Evolutionary conservation across 192 early-diverging fungal species (phyloP).

Genomic region (Backusella mclennaniae): DNA sequence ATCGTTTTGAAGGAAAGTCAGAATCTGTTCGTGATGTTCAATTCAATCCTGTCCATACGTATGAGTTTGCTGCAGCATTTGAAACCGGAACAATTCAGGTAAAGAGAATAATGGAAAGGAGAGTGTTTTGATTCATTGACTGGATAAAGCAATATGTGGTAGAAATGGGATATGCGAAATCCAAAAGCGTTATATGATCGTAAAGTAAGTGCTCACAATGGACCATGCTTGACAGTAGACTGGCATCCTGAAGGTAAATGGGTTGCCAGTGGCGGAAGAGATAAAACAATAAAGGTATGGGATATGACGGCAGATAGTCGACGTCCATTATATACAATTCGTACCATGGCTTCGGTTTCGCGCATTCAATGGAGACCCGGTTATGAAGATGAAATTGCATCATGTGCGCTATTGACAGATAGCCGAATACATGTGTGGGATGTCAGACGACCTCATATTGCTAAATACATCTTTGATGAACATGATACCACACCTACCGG

Average conservation of each 20-base stretch:
- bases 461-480: constrained; percentile 64
- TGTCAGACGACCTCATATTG: constrained; percentile 63
- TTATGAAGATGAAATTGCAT: constrained; percentile 67
- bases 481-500: constrained; percentile 72
- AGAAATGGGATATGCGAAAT: constrained; percentile 82
- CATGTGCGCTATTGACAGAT: constrained; percentile 61
- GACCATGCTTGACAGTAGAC: constrained; percentile 69
- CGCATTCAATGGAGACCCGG: constrained; percentile 73
- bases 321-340: constrained; percentile 57
- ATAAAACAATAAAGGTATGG: constrained; percentile 79
- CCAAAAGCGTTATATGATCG: constrained; percentile 53
- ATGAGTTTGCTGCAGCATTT: constrained; percentile 77
- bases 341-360: constrained; percentile 64
- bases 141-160: neutral
- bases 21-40: constrained; percentile 80
- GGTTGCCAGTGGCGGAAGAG: constrained; percentile 77
- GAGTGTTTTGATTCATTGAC: neutral
- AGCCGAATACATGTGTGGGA: constrained; percentile 73
- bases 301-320: constrained; percentile 64
- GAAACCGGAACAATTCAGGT: constrained; percentile 79
- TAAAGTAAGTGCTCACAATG: constrained; percentile 70
- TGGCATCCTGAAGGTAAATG: constrained; percentile 68
- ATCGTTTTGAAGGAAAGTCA: constrained; percentile 71
- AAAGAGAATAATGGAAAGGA: constrained; percentile 6
- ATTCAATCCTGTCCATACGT: constrained; percentile 58